Percentiles rank a stretch among this genome's conserved stretches.
phyloP scores from a whole-genome alignment of 768 basidiomycete genomes.

The Russula sp. region DNA sequence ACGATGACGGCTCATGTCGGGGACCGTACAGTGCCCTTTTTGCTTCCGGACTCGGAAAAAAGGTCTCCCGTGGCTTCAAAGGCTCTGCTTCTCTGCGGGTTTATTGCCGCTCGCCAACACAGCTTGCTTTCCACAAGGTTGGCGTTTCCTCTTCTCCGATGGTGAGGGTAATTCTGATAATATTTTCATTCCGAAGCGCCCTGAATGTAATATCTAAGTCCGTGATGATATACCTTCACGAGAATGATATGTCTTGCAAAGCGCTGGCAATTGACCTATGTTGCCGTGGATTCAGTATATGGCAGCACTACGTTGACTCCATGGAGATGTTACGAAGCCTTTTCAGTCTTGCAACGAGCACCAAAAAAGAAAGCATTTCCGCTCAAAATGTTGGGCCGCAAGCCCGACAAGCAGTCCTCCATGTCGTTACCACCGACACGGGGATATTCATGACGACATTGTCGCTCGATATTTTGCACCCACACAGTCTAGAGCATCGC shows the following conservation, averaged over 20 bases:
- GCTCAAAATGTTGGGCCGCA: slow-evolving; percentile 69
- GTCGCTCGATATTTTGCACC: slow-evolving; percentile 82
- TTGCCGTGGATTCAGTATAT: slow-evolving; percentile 86
- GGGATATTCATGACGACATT: slow-evolving; percentile 93
- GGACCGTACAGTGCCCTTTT: slow-evolving; percentile 51
- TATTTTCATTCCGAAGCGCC: slow-evolving; percentile 45
- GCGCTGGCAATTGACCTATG: slow-evolving; percentile 85
- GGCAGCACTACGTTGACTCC: slow-evolving; percentile 92
- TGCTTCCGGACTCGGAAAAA: slow-evolving; percentile 58
- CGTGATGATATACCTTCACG: slow-evolving; percentile 71
- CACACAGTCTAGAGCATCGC: slow-evolving; percentile 69
- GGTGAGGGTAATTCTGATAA: background rate
- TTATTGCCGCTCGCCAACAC: slow-evolving; percentile 78
- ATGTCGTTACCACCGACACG: slow-evolving; percentile 80
- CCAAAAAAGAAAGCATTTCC: slow-evolving; percentile 65
- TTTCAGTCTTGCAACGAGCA: slow-evolving; percentile 73
- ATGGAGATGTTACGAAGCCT: slow-evolving; percentile 83
- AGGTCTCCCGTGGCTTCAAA: slow-evolving; percentile 59
- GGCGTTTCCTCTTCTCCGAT: slow-evolving; percentile 24
- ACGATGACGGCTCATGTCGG: slow-evolving; percentile 21
- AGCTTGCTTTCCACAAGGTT: slow-evolving; percentile 76
- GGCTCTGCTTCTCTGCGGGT: slow-evolving; percentile 78
- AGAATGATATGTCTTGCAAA: slow-evolving; percentile 62
- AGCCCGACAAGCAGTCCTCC: slow-evolving; percentile 78
- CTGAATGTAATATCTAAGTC: slow-evolving; percentile 85